Conservation (phyloP, 2,329 filamentous ascomycete species). For the Hysterium pulicare region DNA sequence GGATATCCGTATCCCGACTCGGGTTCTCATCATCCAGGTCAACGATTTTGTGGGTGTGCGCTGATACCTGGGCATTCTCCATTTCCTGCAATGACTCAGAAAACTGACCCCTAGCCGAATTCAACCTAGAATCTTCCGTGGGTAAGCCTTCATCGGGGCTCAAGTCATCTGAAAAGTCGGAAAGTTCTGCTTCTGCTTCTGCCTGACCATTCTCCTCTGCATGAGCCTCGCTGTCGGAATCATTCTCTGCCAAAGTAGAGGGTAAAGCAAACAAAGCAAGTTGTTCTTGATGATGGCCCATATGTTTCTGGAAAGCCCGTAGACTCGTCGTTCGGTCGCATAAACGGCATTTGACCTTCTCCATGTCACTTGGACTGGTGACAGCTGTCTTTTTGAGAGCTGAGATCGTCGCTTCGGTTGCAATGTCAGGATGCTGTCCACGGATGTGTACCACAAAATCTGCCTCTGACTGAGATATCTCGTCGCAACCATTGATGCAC, state of each 20-base stretch:
- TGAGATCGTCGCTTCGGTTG: slow-evolving; percentile 1
- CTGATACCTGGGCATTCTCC: too few species aligned
- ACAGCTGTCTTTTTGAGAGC: slow-evolving; percentile 2
- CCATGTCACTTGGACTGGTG: slow-evolving; percentile 9
- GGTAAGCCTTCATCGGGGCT: too few species aligned
- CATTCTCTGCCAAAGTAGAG: slow-evolving; percentile 7
- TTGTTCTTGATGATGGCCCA: slow-evolving; percentile 20
- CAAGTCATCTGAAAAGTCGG: not conserved
- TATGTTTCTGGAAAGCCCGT: slow-evolving; percentile 9
- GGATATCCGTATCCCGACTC: slow-evolving; percentile 62
- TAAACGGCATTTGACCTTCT: slow-evolving; percentile 7
- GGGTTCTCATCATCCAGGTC: slow-evolving; percentile 39
- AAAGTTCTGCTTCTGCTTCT: not conserved
- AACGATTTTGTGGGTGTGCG: slow-evolving; percentile 30
- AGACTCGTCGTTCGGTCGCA: slow-evolving; percentile 1
- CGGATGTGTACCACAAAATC: slow-evolving; percentile 9
- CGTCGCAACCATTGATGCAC: slow-evolving; percentile 16
- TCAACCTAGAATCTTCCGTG: too few species aligned
- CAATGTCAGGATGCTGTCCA: slow-evolving; percentile 6
- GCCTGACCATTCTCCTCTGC: slow-evolving; percentile 4
- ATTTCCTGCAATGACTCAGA: not conserved
- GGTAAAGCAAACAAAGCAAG: slow-evolving; percentile 19
- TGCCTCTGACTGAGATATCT: slow-evolving; percentile 2
- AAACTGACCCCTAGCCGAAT: not conserved
- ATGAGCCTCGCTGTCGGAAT: not conserved